These are phyloP conservation scores for Oropetium thomaeum DNA, from an alignment of 176 grass and related monocot species.

Conservation along the genomic window DNA sequence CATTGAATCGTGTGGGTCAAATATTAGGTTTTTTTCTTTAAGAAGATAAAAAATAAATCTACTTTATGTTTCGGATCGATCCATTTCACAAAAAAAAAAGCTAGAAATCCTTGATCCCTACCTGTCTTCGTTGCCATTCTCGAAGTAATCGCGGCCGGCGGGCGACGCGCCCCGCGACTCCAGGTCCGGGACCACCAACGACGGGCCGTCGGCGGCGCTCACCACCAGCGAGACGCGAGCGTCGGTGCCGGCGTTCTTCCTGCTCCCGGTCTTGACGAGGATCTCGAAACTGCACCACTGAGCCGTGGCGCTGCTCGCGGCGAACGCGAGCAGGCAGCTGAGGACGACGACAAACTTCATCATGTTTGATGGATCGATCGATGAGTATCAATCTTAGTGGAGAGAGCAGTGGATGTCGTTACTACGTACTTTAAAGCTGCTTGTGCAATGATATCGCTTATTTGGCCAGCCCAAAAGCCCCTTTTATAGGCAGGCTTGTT, in stretches of 20 bases:
- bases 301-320: background rate
- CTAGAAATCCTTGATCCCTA: too few relatives aligned
- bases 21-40: too few relatives aligned
- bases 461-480: too few relatives aligned
- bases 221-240: background rate
- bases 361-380: background rate
- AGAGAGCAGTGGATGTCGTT: too few relatives aligned
- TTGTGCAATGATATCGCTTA: too few relatives aligned
- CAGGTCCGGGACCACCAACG: background rate
- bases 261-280: background rate
- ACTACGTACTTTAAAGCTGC: too few relatives aligned
- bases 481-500: too few relatives aligned
- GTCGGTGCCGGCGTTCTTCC: background rate
- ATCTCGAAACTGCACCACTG: constrained; percentile 15
- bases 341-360: background rate
- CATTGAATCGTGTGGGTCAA: too few relatives aligned
- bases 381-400: too few relatives aligned
- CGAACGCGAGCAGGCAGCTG: background rate
- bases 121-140: background rate
- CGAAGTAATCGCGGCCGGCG: constrained; percentile 12
- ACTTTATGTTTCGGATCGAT: too few relatives aligned
- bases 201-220: background rate
- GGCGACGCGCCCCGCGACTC: background rate
- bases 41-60: too few relatives aligned
- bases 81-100: too few relatives aligned